Conservation (phyloP, 305 asterid species). For the Rubia tinctorum region DNA sequence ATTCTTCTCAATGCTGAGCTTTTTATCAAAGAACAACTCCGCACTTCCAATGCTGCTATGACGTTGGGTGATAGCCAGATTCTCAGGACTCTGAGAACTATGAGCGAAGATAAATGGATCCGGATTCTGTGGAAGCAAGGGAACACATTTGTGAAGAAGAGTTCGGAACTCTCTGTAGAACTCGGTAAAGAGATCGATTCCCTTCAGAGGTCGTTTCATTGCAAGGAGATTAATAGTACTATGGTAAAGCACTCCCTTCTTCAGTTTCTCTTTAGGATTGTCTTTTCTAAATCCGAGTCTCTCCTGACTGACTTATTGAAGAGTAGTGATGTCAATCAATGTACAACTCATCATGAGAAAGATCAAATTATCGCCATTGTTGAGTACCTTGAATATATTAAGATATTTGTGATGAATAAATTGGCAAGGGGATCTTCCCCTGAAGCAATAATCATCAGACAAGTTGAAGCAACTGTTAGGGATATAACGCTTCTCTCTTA, state of each 20-base stretch:
- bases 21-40: constrained; percentile 4
- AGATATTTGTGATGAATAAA: neutral
- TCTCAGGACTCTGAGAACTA: neutral
- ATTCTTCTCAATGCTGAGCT: constrained; percentile 3
- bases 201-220: neutral
- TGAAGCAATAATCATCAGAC: neutral
- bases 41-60: neutral
- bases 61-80: neutral
- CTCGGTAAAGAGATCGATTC: neutral
- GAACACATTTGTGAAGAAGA: neutral
- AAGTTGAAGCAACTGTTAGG: constrained; percentile 3
- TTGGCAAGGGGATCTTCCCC: neutral
- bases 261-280: neutral
- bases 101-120: neutral
- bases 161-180: neutral
- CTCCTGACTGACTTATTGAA: neutral
- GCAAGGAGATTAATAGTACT: neutral
- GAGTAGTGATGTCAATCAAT: neutral
- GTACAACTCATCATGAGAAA: neutral
- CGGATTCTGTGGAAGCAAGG: neutral
- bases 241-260: neutral
- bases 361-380: neutral
- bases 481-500: neutral
- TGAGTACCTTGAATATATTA: neutral
- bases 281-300: constrained; percentile 1